Conservation (phyloP, 2,329 filamentous ascomycete genomes). For the Teratosphaeria viscida region DNA sequence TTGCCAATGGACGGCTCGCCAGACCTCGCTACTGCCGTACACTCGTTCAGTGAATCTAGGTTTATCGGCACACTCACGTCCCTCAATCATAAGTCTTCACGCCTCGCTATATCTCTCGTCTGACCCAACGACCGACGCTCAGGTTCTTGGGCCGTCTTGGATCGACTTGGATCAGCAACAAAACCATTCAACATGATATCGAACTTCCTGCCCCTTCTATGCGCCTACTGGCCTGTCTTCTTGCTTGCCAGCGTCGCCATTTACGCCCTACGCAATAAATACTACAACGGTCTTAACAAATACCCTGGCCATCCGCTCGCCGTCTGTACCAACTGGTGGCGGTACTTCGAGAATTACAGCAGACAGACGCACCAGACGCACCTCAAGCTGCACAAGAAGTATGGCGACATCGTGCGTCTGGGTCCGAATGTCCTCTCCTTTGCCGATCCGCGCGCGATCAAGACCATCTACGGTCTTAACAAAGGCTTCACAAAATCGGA, state of each 20-base stretch:
- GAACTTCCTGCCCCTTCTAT: conserved; percentile 17
- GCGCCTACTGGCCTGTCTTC: conserved; percentile 32
- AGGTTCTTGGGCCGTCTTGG: background rate
- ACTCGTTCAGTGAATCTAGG: background rate
- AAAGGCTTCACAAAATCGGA: conserved; percentile 74
- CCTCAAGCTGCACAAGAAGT: conserved; percentile 55
- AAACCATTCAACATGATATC: conserved; percentile 18
- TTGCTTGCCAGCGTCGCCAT: conserved; percentile 23
- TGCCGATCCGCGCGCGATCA: conserved; percentile 60
- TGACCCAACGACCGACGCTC: background rate
- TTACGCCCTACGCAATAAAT: conserved; percentile 36
- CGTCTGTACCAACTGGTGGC: conserved; percentile 61
- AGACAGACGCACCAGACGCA: conserved; percentile 58
- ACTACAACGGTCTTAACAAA: conserved; percentile 49
- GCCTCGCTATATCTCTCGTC: background rate
- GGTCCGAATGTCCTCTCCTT: conserved; percentile 68
- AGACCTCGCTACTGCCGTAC: background rate
- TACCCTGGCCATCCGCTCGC: conserved; percentile 66
- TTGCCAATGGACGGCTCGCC: background rate
- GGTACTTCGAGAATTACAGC: conserved; percentile 57
- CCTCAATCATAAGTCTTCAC: background rate
- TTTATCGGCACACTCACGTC: background rate
- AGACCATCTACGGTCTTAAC: conserved; percentile 70
- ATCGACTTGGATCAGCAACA: background rate
- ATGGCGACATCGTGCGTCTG: conserved; percentile 64